These are phyloP conservation scores for Aspergillus sp. DNA, from an alignment of 2,329 filamentous ascomycete genomes.

Conservation along the genomic window DNA sequence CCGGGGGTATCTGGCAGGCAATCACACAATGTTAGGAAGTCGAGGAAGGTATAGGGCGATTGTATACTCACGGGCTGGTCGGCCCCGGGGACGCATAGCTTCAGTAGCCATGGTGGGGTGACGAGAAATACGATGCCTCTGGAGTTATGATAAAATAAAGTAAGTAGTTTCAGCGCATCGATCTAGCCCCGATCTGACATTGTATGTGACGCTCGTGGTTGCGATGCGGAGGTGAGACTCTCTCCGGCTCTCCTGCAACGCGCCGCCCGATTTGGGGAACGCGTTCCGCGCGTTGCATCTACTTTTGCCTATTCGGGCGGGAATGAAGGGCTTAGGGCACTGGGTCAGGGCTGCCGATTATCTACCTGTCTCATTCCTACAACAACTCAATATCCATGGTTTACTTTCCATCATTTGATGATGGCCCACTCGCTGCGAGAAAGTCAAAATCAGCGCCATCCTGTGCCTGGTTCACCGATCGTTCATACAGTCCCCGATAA, in stretches of 20 bases:
- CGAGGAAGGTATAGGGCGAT: background rate
- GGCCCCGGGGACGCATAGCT: slow-evolving; percentile 40
- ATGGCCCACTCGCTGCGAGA: slow-evolving; percentile 30
- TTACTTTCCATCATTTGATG: background rate
- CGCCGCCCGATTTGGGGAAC: slow-evolving; percentile 19
- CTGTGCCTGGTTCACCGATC: slow-evolving; percentile 47
- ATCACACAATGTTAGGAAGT: background rate
- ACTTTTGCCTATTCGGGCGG: slow-evolving; percentile 29
- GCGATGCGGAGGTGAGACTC: slow-evolving; percentile 2
- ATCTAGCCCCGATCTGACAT: background rate
- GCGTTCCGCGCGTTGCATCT: slow-evolving; percentile 25
- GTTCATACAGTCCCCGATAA: slow-evolving; percentile 45
- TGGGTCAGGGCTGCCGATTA: slow-evolving; percentile 25
- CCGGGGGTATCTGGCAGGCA: slow-evolving; percentile 70
- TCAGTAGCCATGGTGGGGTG: slow-evolving; percentile 38
- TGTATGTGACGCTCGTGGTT: background rate
- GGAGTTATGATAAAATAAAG: background rate
- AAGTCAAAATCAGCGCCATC: slow-evolving; percentile 47
- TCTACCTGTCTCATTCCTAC: background rate
- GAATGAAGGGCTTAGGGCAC: slow-evolving; percentile 36
- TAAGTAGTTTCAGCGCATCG: background rate
- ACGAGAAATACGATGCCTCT: background rate
- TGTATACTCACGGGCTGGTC: slow-evolving; percentile 51
- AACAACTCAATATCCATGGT: background rate
- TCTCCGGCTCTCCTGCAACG: slow-evolving; percentile 11